Percentiles rank a stretch among this genome's conserved stretches.
Conservation (phyloP, 2,329 filamentous ascomycete genomes). For the Arthrobotrys megalospora region DNA sequence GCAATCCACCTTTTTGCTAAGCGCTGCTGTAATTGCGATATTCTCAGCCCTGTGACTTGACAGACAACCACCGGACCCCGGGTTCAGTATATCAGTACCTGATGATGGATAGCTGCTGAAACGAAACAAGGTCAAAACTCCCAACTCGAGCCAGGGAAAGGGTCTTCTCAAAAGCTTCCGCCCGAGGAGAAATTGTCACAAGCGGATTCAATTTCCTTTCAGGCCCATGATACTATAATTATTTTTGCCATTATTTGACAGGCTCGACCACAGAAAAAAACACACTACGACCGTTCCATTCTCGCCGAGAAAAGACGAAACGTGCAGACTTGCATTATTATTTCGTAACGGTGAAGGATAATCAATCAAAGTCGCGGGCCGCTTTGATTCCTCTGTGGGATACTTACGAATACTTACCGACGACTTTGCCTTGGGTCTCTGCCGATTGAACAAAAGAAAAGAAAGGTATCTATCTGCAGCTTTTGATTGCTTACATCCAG, state of each 20-base stretch:
- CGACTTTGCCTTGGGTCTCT: background rate
- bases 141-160: background rate
- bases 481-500: slow-evolving; percentile 41
- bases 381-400: slow-evolving; percentile 29
- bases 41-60: slow-evolving; percentile 52
- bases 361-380: slow-evolving; percentile 27
- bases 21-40: slow-evolving; percentile 43
- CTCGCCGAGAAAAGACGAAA: slow-evolving; percentile 48
- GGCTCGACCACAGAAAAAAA: slow-evolving; percentile 8
- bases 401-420: slow-evolving; percentile 17
- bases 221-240: slow-evolving; percentile 37
- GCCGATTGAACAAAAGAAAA: slow-evolving; percentile 31
- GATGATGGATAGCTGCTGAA: slow-evolving; percentile 19
- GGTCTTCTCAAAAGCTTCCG: slow-evolving; percentile 16
- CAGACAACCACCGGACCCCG: slow-evolving; percentile 23
- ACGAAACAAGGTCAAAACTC: slow-evolving; percentile 30
- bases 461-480: slow-evolving; percentile 25
- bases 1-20: slow-evolving; percentile 21
- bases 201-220: slow-evolving; percentile 43
- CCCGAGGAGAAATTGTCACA: slow-evolving; percentile 57
- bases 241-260: slow-evolving; percentile 23
- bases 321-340: slow-evolving; percentile 35
- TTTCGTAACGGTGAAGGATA: slow-evolving; percentile 45
- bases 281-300: slow-evolving; percentile 37
- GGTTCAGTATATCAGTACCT: slow-evolving; percentile 30